phyloP scores from a whole-genome alignment of 1,284 basidiomycete species.

The Moesziomyces antarcticus region DNA sequence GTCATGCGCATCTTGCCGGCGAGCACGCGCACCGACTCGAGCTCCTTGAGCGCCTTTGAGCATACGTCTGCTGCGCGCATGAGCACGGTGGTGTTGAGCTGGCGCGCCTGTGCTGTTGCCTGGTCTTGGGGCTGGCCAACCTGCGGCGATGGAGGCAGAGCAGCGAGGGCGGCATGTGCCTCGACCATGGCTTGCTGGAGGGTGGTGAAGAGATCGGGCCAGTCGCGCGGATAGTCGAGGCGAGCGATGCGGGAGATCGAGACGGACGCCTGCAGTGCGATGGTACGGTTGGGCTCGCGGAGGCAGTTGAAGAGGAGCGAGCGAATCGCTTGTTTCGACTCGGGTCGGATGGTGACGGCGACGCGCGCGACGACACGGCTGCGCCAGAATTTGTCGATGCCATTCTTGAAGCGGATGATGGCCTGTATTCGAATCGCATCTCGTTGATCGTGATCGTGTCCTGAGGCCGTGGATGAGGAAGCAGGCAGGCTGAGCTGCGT shows the following conservation, averaged over 20 bases:
- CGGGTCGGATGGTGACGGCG: conserved; percentile 53
- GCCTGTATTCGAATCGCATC: conserved; percentile 54
- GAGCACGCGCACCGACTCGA: conserved; percentile 59
- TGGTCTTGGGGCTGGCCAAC: conserved; percentile 26
- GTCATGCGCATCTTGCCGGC: conserved; percentile 66
- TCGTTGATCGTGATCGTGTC: conserved; percentile 25
- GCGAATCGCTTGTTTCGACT: conserved; percentile 58
- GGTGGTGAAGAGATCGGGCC: conserved; percentile 59
- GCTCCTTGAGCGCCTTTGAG: conserved; percentile 61
- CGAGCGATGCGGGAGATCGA: conserved; percentile 62
- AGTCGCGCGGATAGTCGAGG: conserved; percentile 62
- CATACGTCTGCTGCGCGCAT: conserved; percentile 60
- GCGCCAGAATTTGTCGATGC: conserved; percentile 64
- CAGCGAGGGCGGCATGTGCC: conserved; percentile 40
- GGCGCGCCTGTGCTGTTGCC: conserved; percentile 15
- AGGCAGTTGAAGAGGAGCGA: conserved; percentile 53
- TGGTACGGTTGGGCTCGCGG: conserved; percentile 56
- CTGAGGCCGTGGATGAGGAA: conserved; percentile 8
- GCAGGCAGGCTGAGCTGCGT: conserved; percentile 14
- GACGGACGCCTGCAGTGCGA: conserved; percentile 62
- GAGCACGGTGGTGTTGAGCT: conserved; percentile 47
- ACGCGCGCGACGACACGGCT: conserved; percentile 55
- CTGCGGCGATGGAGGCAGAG: conserved; percentile 34
- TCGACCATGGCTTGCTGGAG: conserved; percentile 57
- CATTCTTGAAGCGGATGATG: conserved; percentile 67